Evolutionary conservation across 192 early-diverging fungal species (phyloP).

Genomic region (Coemansia sp.): DNA sequence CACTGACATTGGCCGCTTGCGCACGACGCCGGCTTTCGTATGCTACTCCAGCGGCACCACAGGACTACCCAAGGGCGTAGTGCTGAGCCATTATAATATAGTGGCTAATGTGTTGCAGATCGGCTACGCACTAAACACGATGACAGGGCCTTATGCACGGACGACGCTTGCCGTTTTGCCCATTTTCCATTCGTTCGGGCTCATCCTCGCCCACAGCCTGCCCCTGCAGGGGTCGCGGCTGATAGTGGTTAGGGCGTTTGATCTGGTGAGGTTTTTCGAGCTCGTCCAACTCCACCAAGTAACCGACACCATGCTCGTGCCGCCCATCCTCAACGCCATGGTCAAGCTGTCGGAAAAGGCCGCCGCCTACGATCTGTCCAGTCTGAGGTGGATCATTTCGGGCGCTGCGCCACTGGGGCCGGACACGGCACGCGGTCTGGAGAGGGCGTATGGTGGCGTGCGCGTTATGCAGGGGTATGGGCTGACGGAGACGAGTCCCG

Average conservation of each 20-base stretch:
- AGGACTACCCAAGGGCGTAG: slow-evolving; percentile 67
- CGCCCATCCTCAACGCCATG: slow-evolving; percentile 67
- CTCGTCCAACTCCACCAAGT: slow-evolving; percentile 67
- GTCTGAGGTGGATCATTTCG: slow-evolving; percentile 62
- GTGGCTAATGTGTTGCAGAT: slow-evolving; percentile 63
- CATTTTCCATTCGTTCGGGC: slow-evolving; percentile 71
- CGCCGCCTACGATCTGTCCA: slow-evolving; percentile 64
- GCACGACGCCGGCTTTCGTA: slow-evolving; percentile 55
- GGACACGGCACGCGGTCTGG: slow-evolving; percentile 59
- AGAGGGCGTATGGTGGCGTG: slow-evolving; percentile 33
- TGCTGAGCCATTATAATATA: slow-evolving; percentile 68
- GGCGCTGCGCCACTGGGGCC: slow-evolving; percentile 79
- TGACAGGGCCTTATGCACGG: slow-evolving; percentile 25
- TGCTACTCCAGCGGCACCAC: slow-evolving; percentile 76
- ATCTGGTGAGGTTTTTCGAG: slow-evolving; percentile 59
- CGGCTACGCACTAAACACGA: slow-evolving; percentile 16
- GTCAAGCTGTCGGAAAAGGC: slow-evolving; percentile 70
- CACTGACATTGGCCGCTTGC: not conserved
- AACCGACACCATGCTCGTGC: slow-evolving; percentile 63
- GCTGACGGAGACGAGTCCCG: slow-evolving; percentile 61
- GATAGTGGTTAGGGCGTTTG: slow-evolving; percentile 74
- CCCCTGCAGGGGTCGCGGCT: slow-evolving; percentile 39
- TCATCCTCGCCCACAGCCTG: slow-evolving; percentile 45
- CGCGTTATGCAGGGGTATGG: slow-evolving; percentile 62
- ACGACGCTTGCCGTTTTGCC: slow-evolving; percentile 56